Evolutionary conservation across 805 yeast genomes (phyloP), one percentile per base, ranked within the genome.

Genomic region (Saturnispora mendoncae): DNA sequence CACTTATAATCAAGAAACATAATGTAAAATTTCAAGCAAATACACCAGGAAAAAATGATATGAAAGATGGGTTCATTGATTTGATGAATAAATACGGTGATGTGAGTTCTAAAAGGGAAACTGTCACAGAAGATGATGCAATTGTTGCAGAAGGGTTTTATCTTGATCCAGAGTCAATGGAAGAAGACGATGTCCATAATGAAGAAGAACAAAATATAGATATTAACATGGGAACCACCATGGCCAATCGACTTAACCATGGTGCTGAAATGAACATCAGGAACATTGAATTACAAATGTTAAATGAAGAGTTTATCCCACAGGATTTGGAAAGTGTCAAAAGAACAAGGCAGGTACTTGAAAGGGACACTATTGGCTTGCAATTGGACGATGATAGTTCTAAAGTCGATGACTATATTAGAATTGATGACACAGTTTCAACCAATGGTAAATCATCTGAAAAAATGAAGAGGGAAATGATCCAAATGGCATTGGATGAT

Each of bases 221-320:
- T 23, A 23, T 23, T 23, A 23, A 7, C n/a, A n/a, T n/a, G n/a
- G n/a, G n/a, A n/a, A n/a, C n/a, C n/a, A n/a, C n/a, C n/a, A n/a
- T n/a, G n/a, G 10, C 26, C 26, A 23, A 23, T 23, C 31, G 23
- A 10, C 29, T 35, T 3, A 20, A 38, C 7, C n/a, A 17, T 2
- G 26, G 39, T 9, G 13, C 14, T 18, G 17, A 36, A 3, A 34
- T 38, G 29, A 23, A 37, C 20, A 37, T 39, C 6, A 26, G 34
- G 19, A 33, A 19, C 10, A 33, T 33, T 23, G 42, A 39, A 26
- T 20, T 20, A 5, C 42, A 33, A 17, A 33, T 39, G 26, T 15
- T 39, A 21, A 39, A 33, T 3, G 38, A 39, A 18, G 42, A 39
- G 23, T 39, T 39, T 14, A 27, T 27, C 9, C 31, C 42, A 6